Evolutionary conservation across 805 yeast species (phyloP), one percentile per base, ranked within the genome.

Genomic region (Phaffomyces opuntiae): DNA sequence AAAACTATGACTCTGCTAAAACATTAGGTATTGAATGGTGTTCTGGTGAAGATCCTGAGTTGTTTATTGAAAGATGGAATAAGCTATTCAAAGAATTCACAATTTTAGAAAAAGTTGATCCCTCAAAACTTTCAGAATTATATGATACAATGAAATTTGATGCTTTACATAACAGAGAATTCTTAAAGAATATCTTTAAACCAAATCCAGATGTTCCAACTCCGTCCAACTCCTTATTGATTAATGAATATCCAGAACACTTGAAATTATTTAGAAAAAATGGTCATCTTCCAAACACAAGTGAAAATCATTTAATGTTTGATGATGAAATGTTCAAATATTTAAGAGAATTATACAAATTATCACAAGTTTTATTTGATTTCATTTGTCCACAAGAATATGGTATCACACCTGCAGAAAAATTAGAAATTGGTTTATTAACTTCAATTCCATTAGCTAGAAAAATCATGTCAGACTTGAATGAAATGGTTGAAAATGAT

Each of bases 91-190:
- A 81, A 52, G 99, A 93, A 65, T 93, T 93, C 66, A 80, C 81
- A 21, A 79, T 86, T 40, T 93, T 90, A 43, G 99, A 93, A 53
- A 93, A 93, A 65, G 96, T 93, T 3, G 98, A 93, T 65, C 99
- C 99, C 11, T 83, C 96, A 3, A 93, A 91, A 68, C 91, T 93
- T 49, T 85, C 96, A 40, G 99, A 93, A 68, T 74, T 93, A 48
- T 93, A 93, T 61, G 99, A 93, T 66, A 91, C 99, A 1, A 91
- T 93, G 96, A 93, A 93, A 65, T 93, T 87, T 62, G 99, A 93
- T 67, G 99, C 98, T 8, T 73, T 93, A 45, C 99, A 93, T 65
- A 93, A 93, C 64, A 75, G 99, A 46, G 85, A 84, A 32, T 93
- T 93, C 61, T 69, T 93, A 62, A 87, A 85, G 60, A 80, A 80